Evolutionary conservation across 371 early-diverging fungal species (phyloP).

Genomic region (Syncephalastrum racemosum): DNA sequence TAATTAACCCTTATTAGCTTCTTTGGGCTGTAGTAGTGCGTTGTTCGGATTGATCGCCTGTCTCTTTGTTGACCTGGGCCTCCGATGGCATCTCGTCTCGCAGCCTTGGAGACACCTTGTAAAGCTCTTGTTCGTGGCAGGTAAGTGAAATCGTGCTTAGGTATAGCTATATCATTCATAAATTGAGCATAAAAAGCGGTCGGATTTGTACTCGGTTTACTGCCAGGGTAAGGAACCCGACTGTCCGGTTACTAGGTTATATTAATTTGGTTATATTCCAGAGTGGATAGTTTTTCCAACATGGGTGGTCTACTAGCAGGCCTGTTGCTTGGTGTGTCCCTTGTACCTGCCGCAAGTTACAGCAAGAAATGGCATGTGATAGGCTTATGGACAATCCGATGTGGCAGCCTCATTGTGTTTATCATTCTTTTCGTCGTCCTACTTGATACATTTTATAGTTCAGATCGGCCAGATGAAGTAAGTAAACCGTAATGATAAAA

Average conservation of each 20-base stretch:
- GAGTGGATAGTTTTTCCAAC: slow-evolving; percentile 61
- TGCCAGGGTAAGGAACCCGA: slow-evolving; percentile 74
- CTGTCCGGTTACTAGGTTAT: slow-evolving; percentile 48
- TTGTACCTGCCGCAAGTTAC: slow-evolving; percentile 33
- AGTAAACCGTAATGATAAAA: background rate
- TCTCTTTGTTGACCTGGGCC: slow-evolving; percentile 65
- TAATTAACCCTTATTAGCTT: slow-evolving; percentile 26
- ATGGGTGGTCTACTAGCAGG: slow-evolving; percentile 64
- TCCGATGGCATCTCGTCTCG: slow-evolving; percentile 63
- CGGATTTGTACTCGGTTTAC: slow-evolving; percentile 57
- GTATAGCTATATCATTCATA: background rate
- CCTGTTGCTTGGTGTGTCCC: slow-evolving; percentile 39
- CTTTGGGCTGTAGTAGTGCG: slow-evolving; percentile 73
- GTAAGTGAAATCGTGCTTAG: slow-evolving; percentile 1
- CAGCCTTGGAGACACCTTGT: slow-evolving; percentile 64
- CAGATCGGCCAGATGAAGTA: slow-evolving; percentile 10
- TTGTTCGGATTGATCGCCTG: slow-evolving; percentile 71
- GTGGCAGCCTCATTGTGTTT: background rate
- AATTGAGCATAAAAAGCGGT: background rate
- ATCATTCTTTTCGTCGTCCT: background rate
- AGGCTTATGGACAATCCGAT: slow-evolving; percentile 10
- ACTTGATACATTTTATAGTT: slow-evolving; percentile 10
- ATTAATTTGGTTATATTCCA: slow-evolving; percentile 5
- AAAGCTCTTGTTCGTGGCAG: slow-evolving; percentile 30
- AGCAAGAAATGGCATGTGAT: background rate